Evolutionary conservation across 106 monocot genomes (phyloP).

Genomic region (Agapanthus africanus): DNA sequence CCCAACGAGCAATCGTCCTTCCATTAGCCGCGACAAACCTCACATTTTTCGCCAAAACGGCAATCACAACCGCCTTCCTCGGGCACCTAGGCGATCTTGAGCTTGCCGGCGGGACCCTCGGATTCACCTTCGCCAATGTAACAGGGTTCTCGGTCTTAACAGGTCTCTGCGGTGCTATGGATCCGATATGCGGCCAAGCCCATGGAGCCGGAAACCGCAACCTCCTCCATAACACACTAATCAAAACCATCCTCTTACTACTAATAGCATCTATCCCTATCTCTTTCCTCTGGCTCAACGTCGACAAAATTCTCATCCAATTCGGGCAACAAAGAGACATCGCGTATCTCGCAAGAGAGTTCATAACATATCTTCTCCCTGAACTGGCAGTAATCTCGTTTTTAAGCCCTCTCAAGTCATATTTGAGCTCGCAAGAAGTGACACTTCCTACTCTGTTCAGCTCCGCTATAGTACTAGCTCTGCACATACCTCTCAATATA

Average conservation of each 20-base stretch:
- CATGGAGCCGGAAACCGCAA: conserved; percentile 61
- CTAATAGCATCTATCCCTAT: conserved; percentile 57
- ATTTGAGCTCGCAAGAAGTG: conserved; percentile 69
- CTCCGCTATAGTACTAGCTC: conserved; percentile 39
- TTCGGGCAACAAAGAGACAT: conserved; percentile 68
- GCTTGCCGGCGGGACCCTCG: conserved; percentile 51
- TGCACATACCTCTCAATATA: conserved; percentile 58
- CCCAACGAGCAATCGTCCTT: conserved; percentile 27
- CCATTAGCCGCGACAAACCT: conserved; percentile 40
- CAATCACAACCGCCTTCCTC: conserved; percentile 40
- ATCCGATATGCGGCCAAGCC: conserved; percentile 88
- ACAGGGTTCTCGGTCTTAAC: conserved; percentile 52
- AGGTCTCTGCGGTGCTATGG: conserved; percentile 62
- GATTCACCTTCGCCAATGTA: conserved; percentile 66
- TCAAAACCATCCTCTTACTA: conserved; percentile 59
- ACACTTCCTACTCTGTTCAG: conserved; percentile 65
- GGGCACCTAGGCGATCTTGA: conserved; percentile 38
- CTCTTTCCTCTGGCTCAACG: conserved; percentile 64
- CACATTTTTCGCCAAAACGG: conserved; percentile 39
- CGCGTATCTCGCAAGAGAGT: conserved; percentile 37
- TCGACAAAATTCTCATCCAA: conserved; percentile 49
- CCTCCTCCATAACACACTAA: conserved; percentile 67
- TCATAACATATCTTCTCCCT: conserved; percentile 54
- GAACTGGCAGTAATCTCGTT: conserved; percentile 65
- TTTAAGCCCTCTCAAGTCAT: conserved; percentile 74